Conservation (phyloP, 352 stramenopile species). For the Phytophthora colocasiae region DNA sequence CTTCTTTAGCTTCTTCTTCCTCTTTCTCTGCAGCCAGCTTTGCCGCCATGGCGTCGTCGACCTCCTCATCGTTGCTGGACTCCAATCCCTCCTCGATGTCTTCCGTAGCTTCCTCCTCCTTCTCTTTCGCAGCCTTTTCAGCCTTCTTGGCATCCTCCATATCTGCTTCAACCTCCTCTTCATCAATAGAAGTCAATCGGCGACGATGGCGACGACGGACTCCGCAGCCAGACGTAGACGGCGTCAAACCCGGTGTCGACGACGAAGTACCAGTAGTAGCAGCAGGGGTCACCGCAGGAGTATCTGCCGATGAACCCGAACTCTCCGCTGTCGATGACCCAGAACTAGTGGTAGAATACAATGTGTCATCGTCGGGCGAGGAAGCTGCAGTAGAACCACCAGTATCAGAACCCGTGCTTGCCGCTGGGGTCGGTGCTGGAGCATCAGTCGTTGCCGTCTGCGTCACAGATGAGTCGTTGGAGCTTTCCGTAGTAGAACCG, state of each 20-base stretch:
- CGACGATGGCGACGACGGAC: slow-evolving; percentile 22
- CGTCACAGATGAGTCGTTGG: slow-evolving; percentile 16
- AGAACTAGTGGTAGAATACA: slow-evolving; percentile 8
- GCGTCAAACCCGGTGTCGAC: slow-evolving; percentile 16
- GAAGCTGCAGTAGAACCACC: slow-evolving; percentile 5
- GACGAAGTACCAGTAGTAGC: slow-evolving; percentile 16
- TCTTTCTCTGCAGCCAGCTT: slow-evolving; percentile 34
- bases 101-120: slow-evolving; percentile 34
- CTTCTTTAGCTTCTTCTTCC: slow-evolving; percentile 15
- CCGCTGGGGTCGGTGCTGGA: background rate
- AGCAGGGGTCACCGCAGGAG: slow-evolving; percentile 12
- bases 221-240: slow-evolving; percentile 33
- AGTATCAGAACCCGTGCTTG: background rate
- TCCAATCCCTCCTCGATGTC: slow-evolving; percentile 35
- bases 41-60: slow-evolving; percentile 24
- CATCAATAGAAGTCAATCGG: slow-evolving; percentile 25
- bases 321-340: slow-evolving; percentile 7
- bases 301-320: slow-evolving; percentile 9
- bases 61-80: slow-evolving; percentile 26
- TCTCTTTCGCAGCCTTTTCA: slow-evolving; percentile 26
- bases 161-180: slow-evolving; percentile 38
- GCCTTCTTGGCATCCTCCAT: slow-evolving; percentile 33
- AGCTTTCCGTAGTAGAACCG: slow-evolving; percentile 3
- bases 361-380: slow-evolving; percentile 6
- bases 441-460: slow-evolving; percentile 1